Evolutionary conservation across 306 rosid species (phyloP), one percentile per base, ranked within the genome.

Genomic region (Geum urbanum): DNA sequence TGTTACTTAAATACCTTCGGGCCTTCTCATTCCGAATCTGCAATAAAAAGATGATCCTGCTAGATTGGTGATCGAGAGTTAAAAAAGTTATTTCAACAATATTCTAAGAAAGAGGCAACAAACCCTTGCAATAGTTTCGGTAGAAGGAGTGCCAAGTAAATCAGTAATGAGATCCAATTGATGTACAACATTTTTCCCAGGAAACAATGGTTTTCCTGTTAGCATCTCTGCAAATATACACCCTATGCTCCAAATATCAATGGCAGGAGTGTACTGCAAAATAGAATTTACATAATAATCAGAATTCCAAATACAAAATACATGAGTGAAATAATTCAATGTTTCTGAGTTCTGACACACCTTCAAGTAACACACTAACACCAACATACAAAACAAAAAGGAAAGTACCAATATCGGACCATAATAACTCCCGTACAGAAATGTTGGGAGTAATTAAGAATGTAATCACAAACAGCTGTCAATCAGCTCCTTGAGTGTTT

Each of bases 191-290:
- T 80, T 87, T 49, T 80, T 85, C 52, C 92, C 90, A 35, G 92
- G 88, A 79, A 87, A 85, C 73, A 87, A 67, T 1, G 92, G 89
- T 74, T 79, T 79, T 64, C 92, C 84, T 3, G 78, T 66, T 19
- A 87, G 76, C 89, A 85, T 79, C 73, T 87, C 92, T 11, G 89
- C 92, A 83, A 85, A 87, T 70, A 87, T 87, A 44, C 89, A 87
- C 75, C 91, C 91, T 70, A 84, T 82, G 84, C 91, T 87, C 91
- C 91, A 87, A 70, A 87, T 87, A 65, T 87, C 91, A 58, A 87
- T 74, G 59, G 84, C 91, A 49, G 86, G 89, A 63, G 91, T 87
- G 71, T 87, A 87, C 91, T 87, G 82, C 77, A 86, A 70, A 76
- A 51, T 20, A 56, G 41, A 76, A 56, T 27, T 66, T 8, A 57